Base-by-base conservation (phyloP, 2,329 filamentous ascomycete genomes). In the Fusarium protoensiforme region DNA sequence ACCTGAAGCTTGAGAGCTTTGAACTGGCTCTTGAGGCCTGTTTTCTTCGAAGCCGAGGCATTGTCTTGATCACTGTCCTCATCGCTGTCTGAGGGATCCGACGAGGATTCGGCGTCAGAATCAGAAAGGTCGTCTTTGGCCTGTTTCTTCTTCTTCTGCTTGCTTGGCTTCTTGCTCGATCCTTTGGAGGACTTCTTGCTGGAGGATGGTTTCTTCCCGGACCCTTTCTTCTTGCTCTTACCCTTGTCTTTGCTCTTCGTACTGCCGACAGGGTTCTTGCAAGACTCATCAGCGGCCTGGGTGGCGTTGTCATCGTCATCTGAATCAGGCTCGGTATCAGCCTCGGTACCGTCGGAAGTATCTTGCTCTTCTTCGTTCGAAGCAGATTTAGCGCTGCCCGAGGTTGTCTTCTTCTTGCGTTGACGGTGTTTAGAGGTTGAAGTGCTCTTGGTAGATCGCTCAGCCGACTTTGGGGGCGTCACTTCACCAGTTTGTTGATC, bases 1-100 rank as follows among this genome's bases (percentile, higher is more conserved):
- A 80, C 51, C 24, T 79, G 78, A 16, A 78, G 70, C 43, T 77
- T 72, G 57, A 83, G 74, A n/a, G 78, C 66, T 24, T 78, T 73
- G 20, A 82, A 68, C 7, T 83, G 81, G 9, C 69, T 64, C 57
- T 77, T 68, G 22, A 83, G 69, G 7, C 75, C 72, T 14, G 73
- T 33, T 22, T 68, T 35, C 46, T 66, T 18, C 35, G 58, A 46
- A 22, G 43, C 27, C 1, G 58, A 54, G 29, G 58, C 63, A 20
- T 66, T 67, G 22, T 77, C 70, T 39, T 53, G 56, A 4, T 78
- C 75, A 0, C 69, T 70, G 16, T 70, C 68, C 22, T 67, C 62
- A 7, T 78, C 77, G 11, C 68, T 64, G 8, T 69, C 57, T 6
- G 67, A 72, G 18, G 70, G 76, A 31, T 76, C 78, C 3, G 77